These are phyloP conservation scores for Alternaria sp. DNA, from an alignment of 2,329 filamentous ascomycete species.

Conservation along the genomic window DNA sequence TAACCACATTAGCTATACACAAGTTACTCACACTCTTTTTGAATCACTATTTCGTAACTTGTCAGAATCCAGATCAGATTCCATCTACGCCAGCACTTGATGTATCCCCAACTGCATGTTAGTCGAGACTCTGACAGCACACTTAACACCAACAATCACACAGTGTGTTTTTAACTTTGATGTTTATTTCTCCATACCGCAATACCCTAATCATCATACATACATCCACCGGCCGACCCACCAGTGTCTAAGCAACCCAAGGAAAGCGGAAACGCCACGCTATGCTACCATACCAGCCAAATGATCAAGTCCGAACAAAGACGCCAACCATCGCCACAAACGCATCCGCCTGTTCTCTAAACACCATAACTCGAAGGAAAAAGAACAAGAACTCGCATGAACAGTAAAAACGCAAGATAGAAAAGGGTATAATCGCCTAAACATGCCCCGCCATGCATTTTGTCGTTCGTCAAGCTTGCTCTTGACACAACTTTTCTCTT, in stretches of 20 bases:
- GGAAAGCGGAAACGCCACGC: not conserved
- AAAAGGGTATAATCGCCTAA: slow-evolving; percentile 1
- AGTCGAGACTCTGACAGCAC: not conserved
- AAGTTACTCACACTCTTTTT: not conserved
- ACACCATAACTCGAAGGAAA: not conserved
- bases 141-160: fast-evolving
- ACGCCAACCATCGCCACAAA: not conserved
- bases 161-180: not conserved
- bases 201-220: not conserved
- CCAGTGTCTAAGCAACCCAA: not conserved
- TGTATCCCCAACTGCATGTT: not conserved
- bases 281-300: not conserved
- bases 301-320: not conserved
- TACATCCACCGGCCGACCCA: not conserved
- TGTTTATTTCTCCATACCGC: not conserved
- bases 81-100: not conserved
- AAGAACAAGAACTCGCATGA: not conserved
- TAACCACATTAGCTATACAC: not conserved
- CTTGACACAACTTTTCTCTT: not conserved
- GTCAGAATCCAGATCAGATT: not conserved
- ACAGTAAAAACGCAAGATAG: not conserved
- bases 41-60: not conserved
- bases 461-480: not conserved
- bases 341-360: not conserved
- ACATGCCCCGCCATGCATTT: not conserved